Conservation (phyloP, 352 stramenopile species). For the Phytophthora constricta region DNA sequence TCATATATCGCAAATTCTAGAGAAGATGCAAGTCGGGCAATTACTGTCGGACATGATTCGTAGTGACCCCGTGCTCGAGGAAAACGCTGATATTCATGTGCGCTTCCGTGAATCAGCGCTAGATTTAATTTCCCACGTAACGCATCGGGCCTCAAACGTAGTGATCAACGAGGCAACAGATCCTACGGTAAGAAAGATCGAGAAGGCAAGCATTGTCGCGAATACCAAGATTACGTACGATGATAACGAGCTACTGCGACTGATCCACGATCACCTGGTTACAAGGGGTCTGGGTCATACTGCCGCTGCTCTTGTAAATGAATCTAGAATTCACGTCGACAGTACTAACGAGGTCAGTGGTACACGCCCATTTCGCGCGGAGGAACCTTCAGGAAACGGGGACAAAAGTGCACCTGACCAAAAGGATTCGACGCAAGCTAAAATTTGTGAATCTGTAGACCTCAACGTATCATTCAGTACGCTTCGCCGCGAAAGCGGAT, state of each 20-base stretch:
- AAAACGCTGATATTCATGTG: slow-evolving; percentile 86
- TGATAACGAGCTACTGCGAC: slow-evolving; percentile 75
- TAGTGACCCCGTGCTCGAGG: slow-evolving; percentile 83
- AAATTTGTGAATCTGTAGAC: background rate
- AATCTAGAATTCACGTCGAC: slow-evolving; percentile 50
- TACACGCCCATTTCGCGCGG: slow-evolving; percentile 18
- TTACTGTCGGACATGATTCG: slow-evolving; percentile 89
- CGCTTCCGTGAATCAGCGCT: slow-evolving; percentile 88
- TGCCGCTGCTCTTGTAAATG: slow-evolving; percentile 56
- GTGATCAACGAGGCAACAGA: slow-evolving; percentile 90
- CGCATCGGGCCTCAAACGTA: slow-evolving; percentile 78
- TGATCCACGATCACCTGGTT: slow-evolving; percentile 88
- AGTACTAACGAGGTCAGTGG: slow-evolving; percentile 7
- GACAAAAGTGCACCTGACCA: slow-evolving; percentile 3
- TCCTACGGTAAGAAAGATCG: slow-evolving; percentile 86
- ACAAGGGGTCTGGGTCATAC: slow-evolving; percentile 70
- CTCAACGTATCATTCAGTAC: slow-evolving; percentile 19
- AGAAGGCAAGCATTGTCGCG: slow-evolving; percentile 90
- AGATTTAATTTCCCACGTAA: slow-evolving; percentile 90
- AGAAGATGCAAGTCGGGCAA: slow-evolving; percentile 91
- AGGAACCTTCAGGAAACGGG: slow-evolving; percentile 8
- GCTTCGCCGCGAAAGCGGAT: slow-evolving; percentile 35
- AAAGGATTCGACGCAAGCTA: slow-evolving; percentile 8
- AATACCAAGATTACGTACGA: slow-evolving; percentile 90
- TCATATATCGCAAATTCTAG: slow-evolving; percentile 90